These are phyloP conservation scores for Kwoniella mangroviensis DNA, from an alignment of 768 basidiomycete species.

Conservation along the genomic window DNA sequence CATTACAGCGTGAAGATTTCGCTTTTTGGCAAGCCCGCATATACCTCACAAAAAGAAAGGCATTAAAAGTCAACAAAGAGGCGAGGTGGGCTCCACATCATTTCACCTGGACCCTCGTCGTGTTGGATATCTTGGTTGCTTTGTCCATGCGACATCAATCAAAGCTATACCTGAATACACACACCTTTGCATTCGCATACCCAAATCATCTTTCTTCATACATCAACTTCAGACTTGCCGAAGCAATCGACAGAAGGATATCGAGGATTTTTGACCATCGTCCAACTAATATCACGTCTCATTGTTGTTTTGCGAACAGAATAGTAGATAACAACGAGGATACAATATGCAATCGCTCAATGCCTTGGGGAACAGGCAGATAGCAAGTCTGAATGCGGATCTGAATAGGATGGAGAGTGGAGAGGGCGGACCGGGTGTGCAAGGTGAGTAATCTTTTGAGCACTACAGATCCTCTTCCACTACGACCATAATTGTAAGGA, in stretches of 20 bases:
- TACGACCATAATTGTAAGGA: too few species aligned
- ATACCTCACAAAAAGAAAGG: too few species aligned
- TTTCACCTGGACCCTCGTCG: not conserved
- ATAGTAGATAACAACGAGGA: too few species aligned
- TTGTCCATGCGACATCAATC: not conserved
- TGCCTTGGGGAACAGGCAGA: constrained; percentile 89
- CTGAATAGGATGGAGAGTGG: constrained; percentile 79
- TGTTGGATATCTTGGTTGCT: not conserved
- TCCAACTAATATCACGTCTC: not conserved
- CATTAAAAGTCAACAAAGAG: not conserved
- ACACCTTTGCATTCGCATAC: not conserved
- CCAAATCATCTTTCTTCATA: not conserved
- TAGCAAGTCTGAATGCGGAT: constrained; percentile 83
- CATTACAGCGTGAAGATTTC: constrained; percentile 37
- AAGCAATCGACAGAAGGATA: too few species aligned
- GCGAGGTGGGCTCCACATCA: constrained; percentile 11
- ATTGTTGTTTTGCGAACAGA: too few species aligned
- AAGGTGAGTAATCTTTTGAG: constrained; percentile 66
- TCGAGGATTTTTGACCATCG: too few species aligned
- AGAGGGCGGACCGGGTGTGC: constrained; percentile 75
- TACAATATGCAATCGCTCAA: constrained; percentile 87
- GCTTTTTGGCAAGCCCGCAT: not conserved
- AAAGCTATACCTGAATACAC: not conserved
- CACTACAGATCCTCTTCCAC: too few species aligned
- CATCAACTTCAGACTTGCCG: not conserved